These are phyloP conservation scores for Kodamaea sp. DNA, from an alignment of 1,139 yeast species.

Conservation along the genomic window DNA sequence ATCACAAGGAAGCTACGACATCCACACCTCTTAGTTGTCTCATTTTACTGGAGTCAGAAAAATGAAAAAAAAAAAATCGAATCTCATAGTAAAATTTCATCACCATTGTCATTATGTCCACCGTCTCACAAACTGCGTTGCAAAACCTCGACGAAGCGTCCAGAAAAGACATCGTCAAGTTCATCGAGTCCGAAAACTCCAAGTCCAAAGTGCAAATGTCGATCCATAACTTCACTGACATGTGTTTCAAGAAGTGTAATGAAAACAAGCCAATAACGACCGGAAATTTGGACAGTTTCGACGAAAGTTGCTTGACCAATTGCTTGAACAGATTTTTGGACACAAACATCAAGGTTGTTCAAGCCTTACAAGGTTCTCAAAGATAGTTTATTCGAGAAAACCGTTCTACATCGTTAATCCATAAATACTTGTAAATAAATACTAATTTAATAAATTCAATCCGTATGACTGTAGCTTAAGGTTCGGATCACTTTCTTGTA, in stretches of 20 bases:
- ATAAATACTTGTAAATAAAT: too few relatives aligned
- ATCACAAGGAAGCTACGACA: too few relatives aligned
- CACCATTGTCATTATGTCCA: slow-evolving; percentile 42
- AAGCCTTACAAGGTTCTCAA: slow-evolving; percentile 43
- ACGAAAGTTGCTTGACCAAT: slow-evolving; percentile 71
- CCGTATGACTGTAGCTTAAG: too few relatives aligned
- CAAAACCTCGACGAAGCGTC: slow-evolving; percentile 66
- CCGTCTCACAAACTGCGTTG: slow-evolving; percentile 56
- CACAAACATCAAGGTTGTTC: slow-evolving; percentile 80
- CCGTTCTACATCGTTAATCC: too few relatives aligned
- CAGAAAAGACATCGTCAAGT: slow-evolving; percentile 69
- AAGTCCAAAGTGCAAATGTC: slow-evolving; percentile 86
- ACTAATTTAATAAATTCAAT: too few relatives aligned
- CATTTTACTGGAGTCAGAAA: too few relatives aligned
- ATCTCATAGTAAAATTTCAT: background rate
- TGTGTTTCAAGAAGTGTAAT: slow-evolving; percentile 87
- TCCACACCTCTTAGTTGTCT: too few relatives aligned
- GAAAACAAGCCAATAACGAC: slow-evolving; percentile 45
- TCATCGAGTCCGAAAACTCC: slow-evolving; percentile 79
- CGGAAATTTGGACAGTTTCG: slow-evolving; percentile 51
- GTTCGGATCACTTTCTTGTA: too few relatives aligned
- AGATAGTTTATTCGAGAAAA: slow-evolving; percentile 9
- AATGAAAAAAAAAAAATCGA: too few relatives aligned
- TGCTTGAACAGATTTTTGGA: slow-evolving; percentile 86
- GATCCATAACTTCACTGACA: slow-evolving; percentile 80